Percentiles rank a stretch among this genome's conserved stretches.
These are phyloP conservation scores for Rosa multiflora DNA, from an alignment of 306 rosid species.

Conservation along the genomic window DNA sequence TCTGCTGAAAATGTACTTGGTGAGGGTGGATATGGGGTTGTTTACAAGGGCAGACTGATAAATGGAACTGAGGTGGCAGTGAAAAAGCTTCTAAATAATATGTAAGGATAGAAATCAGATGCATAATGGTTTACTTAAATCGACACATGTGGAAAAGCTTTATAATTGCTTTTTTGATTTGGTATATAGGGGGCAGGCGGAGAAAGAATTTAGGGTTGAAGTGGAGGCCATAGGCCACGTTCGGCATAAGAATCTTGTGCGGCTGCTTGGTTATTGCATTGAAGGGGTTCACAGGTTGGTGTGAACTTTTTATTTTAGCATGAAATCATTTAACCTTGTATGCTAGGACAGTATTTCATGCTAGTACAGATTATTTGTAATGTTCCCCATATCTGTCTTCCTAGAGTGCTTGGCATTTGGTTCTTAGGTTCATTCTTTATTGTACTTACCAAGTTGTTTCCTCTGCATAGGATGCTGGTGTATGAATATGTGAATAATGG, in stretches of 20 bases:
- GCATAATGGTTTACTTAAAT: constrained; percentile 1
- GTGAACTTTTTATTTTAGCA: constrained; percentile 7
- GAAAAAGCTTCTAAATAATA: constrained; percentile 88
- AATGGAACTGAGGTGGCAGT: constrained; percentile 96
- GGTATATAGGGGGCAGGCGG: constrained; percentile 87
- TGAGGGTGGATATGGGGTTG: constrained; percentile 97
- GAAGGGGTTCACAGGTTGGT: constrained; percentile 91
- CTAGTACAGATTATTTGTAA: neutral
- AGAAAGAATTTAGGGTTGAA: constrained; percentile 97
- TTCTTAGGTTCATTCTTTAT: constrained; percentile 10
- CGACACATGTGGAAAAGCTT: constrained; percentile 20
- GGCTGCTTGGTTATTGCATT: constrained; percentile 82
- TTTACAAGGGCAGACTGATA: constrained; percentile 75
- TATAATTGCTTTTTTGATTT: constrained; percentile 21
- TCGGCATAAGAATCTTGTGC: constrained; percentile 93
- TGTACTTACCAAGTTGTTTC: constrained; percentile 7
- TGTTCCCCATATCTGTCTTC: neutral
- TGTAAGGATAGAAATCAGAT: constrained; percentile 58
- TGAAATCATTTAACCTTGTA: constrained; percentile 11
- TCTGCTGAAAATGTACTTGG: constrained; percentile 71
- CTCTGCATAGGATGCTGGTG: constrained; percentile 72
- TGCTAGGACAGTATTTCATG: neutral
- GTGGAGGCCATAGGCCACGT: constrained; percentile 99
- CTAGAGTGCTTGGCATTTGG: constrained; percentile 6
- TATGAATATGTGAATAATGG: constrained; percentile 97